Base-by-base conservation (phyloP, 2,329 filamentous ascomycete genomes). In the Hirsutella minnesotensis region DNA sequence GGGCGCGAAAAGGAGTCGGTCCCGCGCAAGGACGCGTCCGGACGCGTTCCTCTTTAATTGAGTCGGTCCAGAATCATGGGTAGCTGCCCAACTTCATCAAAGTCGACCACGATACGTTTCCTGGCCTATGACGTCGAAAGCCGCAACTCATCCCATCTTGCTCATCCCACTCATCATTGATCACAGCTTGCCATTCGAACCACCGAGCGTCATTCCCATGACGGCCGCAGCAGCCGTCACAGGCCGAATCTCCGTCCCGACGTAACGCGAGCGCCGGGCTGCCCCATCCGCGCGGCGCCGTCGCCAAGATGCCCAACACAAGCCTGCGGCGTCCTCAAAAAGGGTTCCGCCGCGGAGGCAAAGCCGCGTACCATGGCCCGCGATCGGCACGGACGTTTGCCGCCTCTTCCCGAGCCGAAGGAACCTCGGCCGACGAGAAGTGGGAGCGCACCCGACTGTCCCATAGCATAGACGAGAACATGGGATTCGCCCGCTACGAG, bases 401-500 rank as follows among this genome's bases (percentile, higher is more conserved):
- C 44, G 79, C 86, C 29, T 81, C 83, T 8, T 78, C 83, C 36
- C 78, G 83, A 44, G 80, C 79, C 43, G 94, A 98, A 69, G 82
- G 77, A 41, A 96, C 88, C 1, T 94, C 89, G 8, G 80, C 86
- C 55, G 87, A 95, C 70, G 92, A 98, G 64, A 94, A 87, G 63
- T 79, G 86, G 65, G 89, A 98, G 65, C 81, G 87, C 31, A 83
- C 81, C 38, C 79, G 80, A 44, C 76, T 95, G 41, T 87, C 87
- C 27, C 79, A 95, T 65, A 77, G 73, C 55, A 95, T 98, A 59
- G 94, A 98, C 67, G 92, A 96, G 67, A 75, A 77, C 48, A 92
- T 96, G 80, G 94, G 92, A 42, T 98, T 98, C 61, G 74, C 81
- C 29, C 83, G 90, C 40, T 95, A 89, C 60, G 94, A 98, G 50